Evolutionary conservation across 768 basidiomycete species (phyloP).

Genomic region (Xerocomellus dryophilus): DNA sequence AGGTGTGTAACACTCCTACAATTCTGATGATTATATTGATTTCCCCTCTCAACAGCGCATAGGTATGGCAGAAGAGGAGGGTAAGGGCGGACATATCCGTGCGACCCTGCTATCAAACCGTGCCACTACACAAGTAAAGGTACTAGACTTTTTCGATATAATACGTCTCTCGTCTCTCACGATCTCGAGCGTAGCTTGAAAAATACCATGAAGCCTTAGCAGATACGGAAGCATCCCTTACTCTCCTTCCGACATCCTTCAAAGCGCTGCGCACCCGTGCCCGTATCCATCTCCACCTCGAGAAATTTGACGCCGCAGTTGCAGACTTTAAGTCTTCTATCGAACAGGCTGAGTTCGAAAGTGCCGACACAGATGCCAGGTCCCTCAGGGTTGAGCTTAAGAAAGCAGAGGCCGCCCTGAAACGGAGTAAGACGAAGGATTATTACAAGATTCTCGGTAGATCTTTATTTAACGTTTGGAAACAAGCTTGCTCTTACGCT

Average conservation of each 20-base stretch:
- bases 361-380: constrained; percentile 59
- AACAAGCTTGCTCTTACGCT: neutral
- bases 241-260: constrained; percentile 62
- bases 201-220: constrained; percentile 63
- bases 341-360: constrained; percentile 65
- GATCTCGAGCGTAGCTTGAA: constrained; percentile 46
- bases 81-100: constrained; percentile 75
- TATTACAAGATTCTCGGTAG: constrained; percentile 75
- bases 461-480: neutral
- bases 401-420: constrained; percentile 78
- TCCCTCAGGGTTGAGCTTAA: constrained; percentile 64
- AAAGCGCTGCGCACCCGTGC: constrained; percentile 87
- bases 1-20: constrained; percentile 39
- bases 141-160: constrained; percentile 22
- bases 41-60: constrained; percentile 46
- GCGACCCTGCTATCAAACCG: constrained; percentile 81
- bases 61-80: constrained; percentile 66
- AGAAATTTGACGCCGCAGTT: constrained; percentile 68
- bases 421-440: constrained; percentile 88
- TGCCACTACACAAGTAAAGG: constrained; percentile 78
- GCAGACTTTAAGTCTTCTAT: constrained; percentile 79
- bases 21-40: neutral
- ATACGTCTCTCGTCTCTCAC: constrained; percentile 1
- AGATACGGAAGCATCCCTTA: constrained; percentile 69
- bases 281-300: constrained; percentile 69